Evolutionary conservation across 2,329 filamentous ascomycete species (phyloP), one percentile per base, ranked within the genome.

Genomic region (Alternaria gansuensis): DNA sequence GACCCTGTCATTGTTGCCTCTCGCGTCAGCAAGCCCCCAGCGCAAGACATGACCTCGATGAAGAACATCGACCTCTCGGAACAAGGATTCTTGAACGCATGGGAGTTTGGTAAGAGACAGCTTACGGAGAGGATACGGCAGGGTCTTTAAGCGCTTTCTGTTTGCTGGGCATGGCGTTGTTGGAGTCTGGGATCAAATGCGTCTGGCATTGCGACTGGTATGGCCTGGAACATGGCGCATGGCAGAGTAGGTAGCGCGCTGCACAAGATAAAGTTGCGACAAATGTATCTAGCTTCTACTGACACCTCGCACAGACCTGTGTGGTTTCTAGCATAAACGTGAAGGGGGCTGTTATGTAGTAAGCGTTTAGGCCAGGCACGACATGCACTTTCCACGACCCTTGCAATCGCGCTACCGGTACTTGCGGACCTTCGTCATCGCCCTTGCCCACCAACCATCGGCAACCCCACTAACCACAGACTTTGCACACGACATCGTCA

Each of bases 31-130:
- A 90, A 90, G 78, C 93, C 95, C 39, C 95, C 95, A 9, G 88
- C 90, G 40, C 91, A 96, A 73, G 95, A 99, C 81, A 89, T 93
- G 70, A 84, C 86, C 8, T 92, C 93, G 75, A 87, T 97, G 78
- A 92, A 95, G 83, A 92, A 91, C 75, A 94, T 98, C 79, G 94
- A 98, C 77, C 87, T 98, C 55, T 96, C 92, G 72, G 94, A 98
- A 80, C 93, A 97, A 80, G 94, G 94, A 50, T 87, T 98, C 78
- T 88, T 97, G 80, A 97, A 97, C 81, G 84, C 94, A 67, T 95
- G 93, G 79, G 92, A 97, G 78, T 90, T 97, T 77, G 94, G 93
- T 77, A 96, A 95, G 84, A 89, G 90, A 72, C 94, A 96, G 80
- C 81, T 97, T 75, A 90, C 92, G 43, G 93, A 97, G 81, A 90